These are phyloP conservation scores for Boletus pseudopeckii DNA, from an alignment of 768 basidiomycete species.

Conservation along the genomic window DNA sequence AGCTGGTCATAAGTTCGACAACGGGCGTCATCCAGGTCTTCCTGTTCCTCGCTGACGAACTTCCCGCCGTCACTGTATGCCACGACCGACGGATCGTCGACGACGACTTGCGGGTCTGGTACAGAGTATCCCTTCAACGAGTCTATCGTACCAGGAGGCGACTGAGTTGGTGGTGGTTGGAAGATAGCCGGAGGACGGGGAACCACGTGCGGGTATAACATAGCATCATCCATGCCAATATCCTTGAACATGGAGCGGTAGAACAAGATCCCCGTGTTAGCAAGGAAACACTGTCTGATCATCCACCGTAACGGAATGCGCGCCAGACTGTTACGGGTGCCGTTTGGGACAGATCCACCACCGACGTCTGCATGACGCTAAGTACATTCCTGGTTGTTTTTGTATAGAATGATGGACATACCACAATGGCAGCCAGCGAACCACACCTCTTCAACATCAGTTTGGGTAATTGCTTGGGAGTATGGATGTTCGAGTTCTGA, in stretches of 20 bases:
- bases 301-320: constrained; percentile 78
- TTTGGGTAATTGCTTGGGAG: constrained; percentile 35
- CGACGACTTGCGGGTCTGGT: constrained; percentile 17
- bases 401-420: constrained; percentile 27
- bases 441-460: constrained; percentile 77
- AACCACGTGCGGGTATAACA: constrained; percentile 43
- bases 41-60: constrained; percentile 51
- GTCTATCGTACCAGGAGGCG: constrained; percentile 10
- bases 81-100: constrained; percentile 9
- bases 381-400: background rate
- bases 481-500: constrained; percentile 42
- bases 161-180: constrained; percentile 17
- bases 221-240: constrained; percentile 46
- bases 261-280: constrained; percentile 59
- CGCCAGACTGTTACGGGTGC: constrained; percentile 54
- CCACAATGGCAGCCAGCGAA: constrained; percentile 74
- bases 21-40: constrained; percentile 59
- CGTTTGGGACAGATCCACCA: constrained; percentile 64
- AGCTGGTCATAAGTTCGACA: constrained; percentile 57
- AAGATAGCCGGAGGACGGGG: constrained; percentile 39
- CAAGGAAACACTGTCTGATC: constrained; percentile 62
- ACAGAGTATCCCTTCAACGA: constrained; percentile 8
- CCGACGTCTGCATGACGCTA: constrained; percentile 56
- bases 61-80: constrained; percentile 17
- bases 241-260: constrained; percentile 38